Conservation (phyloP, 2,329 filamentous ascomycete species). For the Beauveria asiatica region DNA sequence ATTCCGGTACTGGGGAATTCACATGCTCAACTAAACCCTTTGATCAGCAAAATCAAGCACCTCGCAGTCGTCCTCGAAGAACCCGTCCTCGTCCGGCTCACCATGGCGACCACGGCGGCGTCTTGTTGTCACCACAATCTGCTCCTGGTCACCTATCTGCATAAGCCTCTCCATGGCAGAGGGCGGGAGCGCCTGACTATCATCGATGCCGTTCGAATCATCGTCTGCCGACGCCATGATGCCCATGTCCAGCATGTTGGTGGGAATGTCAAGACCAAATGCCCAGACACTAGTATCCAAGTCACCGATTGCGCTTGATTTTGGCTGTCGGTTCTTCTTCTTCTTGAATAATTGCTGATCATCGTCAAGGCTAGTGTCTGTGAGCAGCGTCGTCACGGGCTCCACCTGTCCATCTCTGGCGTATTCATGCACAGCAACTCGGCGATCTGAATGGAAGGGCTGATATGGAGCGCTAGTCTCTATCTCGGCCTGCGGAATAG, state of each 20-base stretch:
- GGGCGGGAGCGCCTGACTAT: constrained; percentile 50
- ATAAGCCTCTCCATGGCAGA: constrained; percentile 57
- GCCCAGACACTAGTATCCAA: constrained; percentile 37
- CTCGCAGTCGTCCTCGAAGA: constrained; percentile 90
- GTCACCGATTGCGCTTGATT: constrained; percentile 4
- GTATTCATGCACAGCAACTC: constrained; percentile 71
- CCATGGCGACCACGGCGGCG: constrained; percentile 46
- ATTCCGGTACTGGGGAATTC: not conserved
- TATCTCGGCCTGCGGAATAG: constrained; percentile 72
- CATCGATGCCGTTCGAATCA: constrained; percentile 42
- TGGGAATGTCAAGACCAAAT: constrained; percentile 48
- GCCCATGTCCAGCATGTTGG: constrained; percentile 45
- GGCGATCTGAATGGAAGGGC: constrained; percentile 85
- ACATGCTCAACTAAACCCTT: constrained; percentile 40
- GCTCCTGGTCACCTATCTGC: constrained; percentile 57
- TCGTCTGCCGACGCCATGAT: constrained; percentile 39
- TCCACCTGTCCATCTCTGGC: constrained; percentile 26
- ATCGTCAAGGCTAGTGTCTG: constrained; percentile 34
- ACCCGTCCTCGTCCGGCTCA: constrained; percentile 58
- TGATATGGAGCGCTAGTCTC: constrained; percentile 94
- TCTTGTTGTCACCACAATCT: constrained; percentile 76
- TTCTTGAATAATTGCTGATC: constrained; percentile 27
- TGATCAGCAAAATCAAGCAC: constrained; percentile 80
- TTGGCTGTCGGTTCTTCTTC: constrained; percentile 26
- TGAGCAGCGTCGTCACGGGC: constrained; percentile 31